phyloP scores from a whole-genome alignment of 2,329 filamentous ascomycete genomes.

The Clarireedia paspali region DNA sequence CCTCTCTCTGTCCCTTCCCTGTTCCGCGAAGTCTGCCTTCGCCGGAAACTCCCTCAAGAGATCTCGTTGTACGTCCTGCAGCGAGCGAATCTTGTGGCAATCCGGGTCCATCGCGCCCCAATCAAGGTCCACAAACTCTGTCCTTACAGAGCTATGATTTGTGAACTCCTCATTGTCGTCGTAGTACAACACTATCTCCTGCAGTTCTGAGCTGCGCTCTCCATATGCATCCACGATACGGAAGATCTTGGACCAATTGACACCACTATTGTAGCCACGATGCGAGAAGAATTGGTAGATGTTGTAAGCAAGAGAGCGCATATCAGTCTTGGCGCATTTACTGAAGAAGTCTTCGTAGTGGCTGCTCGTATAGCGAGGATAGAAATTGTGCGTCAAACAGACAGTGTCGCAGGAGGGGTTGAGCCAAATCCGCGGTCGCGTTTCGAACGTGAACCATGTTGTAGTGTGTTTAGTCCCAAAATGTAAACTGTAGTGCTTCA shows the following conservation, averaged over 20 bases:
- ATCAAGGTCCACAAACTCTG: constrained; percentile 6
- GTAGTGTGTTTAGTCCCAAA: not conserved
- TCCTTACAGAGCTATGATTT: not conserved
- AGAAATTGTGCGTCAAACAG: not conserved
- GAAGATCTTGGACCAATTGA: constrained; percentile 2
- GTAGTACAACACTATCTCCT: constrained; percentile 5
- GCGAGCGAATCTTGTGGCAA: not conserved
- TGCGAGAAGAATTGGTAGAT: not conserved
- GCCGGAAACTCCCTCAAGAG: not conserved
- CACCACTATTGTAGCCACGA: not conserved
- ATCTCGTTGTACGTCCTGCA: constrained; percentile 5
- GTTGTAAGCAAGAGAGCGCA: constrained; percentile 1
- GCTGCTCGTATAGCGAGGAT: not conserved
- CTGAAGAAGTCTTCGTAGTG: not conserved
- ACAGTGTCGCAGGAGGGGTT: constrained; percentile 1
- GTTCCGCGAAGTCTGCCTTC: not conserved
- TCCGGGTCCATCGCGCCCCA: constrained; percentile 5
- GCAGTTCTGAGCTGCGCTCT: not conserved
- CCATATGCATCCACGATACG: not conserved
- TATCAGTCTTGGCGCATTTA: not conserved
- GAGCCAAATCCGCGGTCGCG: not conserved
- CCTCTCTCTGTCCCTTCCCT: not conserved
- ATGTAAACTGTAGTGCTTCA: constrained; percentile 1
- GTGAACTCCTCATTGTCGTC: not conserved
- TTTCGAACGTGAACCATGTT: not conserved